phyloP scores from a whole-genome alignment of 2,329 filamentous ascomycete species.

The Tolypocladium paradoxum region DNA sequence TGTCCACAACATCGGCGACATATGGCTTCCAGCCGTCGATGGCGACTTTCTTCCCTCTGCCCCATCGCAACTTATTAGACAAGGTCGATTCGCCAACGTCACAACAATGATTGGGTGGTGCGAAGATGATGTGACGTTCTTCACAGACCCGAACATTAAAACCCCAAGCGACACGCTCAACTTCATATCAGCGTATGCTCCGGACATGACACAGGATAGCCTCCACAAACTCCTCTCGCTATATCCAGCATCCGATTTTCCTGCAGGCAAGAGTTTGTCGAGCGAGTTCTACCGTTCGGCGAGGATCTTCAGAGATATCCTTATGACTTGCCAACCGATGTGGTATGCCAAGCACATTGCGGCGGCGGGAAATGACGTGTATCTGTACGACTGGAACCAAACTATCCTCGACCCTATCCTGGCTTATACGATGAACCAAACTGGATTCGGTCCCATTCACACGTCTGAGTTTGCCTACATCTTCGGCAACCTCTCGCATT shows the following conservation, averaged over 20 bases:
- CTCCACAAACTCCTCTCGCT: conserved; percentile 31
- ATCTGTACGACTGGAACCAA: conserved; percentile 42
- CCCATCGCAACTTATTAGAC: conserved; percentile 39
- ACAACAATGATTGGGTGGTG: conserved; percentile 50
- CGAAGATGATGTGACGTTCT: conserved; percentile 32
- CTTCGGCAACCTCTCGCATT: conserved; percentile 34
- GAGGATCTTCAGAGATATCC: conserved; percentile 38
- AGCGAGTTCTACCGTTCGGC: conserved; percentile 38
- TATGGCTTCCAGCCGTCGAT: conserved; percentile 37
- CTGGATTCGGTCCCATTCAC: conserved; percentile 36
- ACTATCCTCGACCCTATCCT: conserved; percentile 37
- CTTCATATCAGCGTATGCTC: conserved; percentile 29
- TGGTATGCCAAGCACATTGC: conserved; percentile 29
- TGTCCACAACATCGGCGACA: conserved; percentile 37
- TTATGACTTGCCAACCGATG: conserved; percentile 38
- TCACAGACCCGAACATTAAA: conserved; percentile 27
- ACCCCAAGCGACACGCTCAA: conserved; percentile 26
- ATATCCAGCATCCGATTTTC: conserved; percentile 39
- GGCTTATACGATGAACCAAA: conserved; percentile 15
- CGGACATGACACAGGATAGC: conserved; percentile 20
- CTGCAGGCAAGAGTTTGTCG: conserved; percentile 26
- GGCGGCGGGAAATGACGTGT: conserved; percentile 27
- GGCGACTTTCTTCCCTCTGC: conserved; percentile 27
- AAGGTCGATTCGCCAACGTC: conserved; percentile 51
- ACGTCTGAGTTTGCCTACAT: conserved; percentile 43